These are phyloP conservation scores for Tetracladium marchalianum DNA, from an alignment of 495 filamentous ascomycete species.

Conservation along the genomic window DNA sequence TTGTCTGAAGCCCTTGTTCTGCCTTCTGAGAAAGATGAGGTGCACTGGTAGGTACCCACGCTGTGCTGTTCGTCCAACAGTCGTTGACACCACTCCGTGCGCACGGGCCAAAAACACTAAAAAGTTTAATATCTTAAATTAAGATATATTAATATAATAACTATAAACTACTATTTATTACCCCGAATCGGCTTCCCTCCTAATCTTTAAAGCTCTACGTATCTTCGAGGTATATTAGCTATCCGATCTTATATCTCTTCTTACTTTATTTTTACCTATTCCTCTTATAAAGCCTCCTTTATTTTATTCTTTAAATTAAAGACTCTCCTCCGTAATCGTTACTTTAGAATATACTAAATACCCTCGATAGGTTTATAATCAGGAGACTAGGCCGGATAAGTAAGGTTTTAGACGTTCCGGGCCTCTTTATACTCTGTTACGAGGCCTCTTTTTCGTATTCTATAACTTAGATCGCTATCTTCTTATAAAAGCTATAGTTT, in stretches of 20 bases:
- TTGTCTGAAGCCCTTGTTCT: too few species aligned
- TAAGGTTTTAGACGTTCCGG: background rate
- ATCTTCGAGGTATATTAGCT: background rate
- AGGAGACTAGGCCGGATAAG: slow-evolving; percentile 2
- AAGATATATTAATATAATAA: too few species aligned
- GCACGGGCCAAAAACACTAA: too few species aligned
- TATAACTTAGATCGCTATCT: slow-evolving; percentile 5
- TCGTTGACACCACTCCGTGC: too few species aligned
- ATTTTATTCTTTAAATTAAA: slow-evolving; percentile 2
- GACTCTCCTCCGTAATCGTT: slow-evolving; percentile 2
- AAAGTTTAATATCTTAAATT: too few species aligned
- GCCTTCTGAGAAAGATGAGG: too few species aligned
- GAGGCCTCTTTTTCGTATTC: slow-evolving; percentile 2
- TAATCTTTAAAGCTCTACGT: too few species aligned
- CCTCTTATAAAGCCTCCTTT: slow-evolving; percentile 3
- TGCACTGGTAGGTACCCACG: too few species aligned
- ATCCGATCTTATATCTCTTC: slow-evolving; percentile 1
- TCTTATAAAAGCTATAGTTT: slow-evolving; percentile 8
- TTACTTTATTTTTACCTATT: slow-evolving; percentile 2
- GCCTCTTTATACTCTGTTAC: background rate
- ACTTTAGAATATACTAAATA: slow-evolving; percentile 10
- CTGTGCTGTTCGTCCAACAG: too few species aligned
- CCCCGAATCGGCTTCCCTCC: too few species aligned
- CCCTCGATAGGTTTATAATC: slow-evolving; percentile 6
- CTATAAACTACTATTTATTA: too few species aligned